These are phyloP conservation scores for Coniochaeta sp. DNA, from an alignment of 2,329 filamentous ascomycete genomes.

Conservation along the genomic window DNA sequence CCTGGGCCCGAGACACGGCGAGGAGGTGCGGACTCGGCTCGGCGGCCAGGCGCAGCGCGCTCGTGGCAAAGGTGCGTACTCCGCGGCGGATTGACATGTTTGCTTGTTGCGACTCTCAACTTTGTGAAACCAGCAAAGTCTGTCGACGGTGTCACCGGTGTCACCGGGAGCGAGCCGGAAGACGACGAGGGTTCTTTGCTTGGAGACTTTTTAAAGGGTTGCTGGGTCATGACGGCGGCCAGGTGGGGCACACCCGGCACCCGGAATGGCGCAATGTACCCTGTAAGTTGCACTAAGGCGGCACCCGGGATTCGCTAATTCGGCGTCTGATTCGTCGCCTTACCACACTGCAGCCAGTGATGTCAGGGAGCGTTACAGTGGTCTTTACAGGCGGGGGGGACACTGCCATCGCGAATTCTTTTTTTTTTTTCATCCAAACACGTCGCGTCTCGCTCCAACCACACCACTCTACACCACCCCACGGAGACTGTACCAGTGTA, in stretches of 20 bases:
- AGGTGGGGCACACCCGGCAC: background rate
- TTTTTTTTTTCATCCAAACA: background rate
- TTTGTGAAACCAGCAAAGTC: background rate
- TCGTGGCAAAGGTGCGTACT: constrained; percentile 59
- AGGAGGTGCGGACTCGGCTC: constrained; percentile 54
- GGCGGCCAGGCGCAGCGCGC: constrained; percentile 44
- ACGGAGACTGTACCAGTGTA: no score
- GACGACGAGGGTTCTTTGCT: background rate
- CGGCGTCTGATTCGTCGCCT: background rate
- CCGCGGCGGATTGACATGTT: constrained; percentile 65
- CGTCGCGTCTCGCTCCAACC: background rate
- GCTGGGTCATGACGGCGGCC: background rate
- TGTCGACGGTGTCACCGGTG: background rate
- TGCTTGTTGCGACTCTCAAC: background rate
- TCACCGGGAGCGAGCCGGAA: no score
- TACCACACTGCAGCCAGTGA: no score
- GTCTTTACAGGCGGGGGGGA: background rate
- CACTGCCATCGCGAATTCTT: background rate
- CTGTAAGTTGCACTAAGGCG: background rate
- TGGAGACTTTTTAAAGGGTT: background rate
- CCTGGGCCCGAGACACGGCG: constrained; percentile 72
- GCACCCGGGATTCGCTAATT: background rate
- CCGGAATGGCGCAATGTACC: background rate
- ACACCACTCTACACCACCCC: background rate
- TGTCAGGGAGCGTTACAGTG: background rate